phyloP scores from a whole-genome alignment of 2,329 filamentous ascomycete species.

The Elsinoe australis region DNA sequence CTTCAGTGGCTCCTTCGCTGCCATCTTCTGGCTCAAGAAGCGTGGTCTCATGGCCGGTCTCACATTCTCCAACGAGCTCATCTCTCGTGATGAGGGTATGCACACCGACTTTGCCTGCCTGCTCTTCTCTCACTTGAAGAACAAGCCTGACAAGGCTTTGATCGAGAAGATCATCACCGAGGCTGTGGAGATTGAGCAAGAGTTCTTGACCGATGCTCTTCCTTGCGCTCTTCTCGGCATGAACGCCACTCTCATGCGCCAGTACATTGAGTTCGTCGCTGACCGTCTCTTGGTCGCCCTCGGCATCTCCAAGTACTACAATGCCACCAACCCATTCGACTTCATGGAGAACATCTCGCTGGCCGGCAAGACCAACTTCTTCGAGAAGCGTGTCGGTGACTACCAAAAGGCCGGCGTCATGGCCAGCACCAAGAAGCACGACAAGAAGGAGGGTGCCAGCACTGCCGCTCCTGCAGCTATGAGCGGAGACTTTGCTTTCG shows the following conservation, averaged over 20 bases:
- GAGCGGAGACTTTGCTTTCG: slow-evolving; percentile 77
- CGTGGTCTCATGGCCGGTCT: slow-evolving; percentile 97
- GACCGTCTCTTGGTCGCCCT: slow-evolving; percentile 89
- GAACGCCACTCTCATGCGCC: slow-evolving; percentile 96
- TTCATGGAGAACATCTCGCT: slow-evolving; percentile 99
- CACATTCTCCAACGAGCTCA: slow-evolving; percentile 99
- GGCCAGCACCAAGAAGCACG: slow-evolving; percentile 72
- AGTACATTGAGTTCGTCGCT: slow-evolving; percentile 99
- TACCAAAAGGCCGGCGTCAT: slow-evolving; percentile 99
- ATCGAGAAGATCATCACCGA: slow-evolving; percentile 87
- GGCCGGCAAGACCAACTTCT: slow-evolving; percentile 99
- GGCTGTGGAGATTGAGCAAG: slow-evolving; percentile 89
- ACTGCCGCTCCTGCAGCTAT: slow-evolving; percentile 42
- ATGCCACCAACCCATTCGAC: slow-evolving; percentile 92
- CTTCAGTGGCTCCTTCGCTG: slow-evolving; percentile 97
- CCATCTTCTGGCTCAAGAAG: slow-evolving; percentile 99
- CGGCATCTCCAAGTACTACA: slow-evolving; percentile 91
- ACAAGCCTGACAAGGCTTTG: slow-evolving; percentile 74
- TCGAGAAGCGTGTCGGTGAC: slow-evolving; percentile 98
- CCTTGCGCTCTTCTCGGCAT: slow-evolving; percentile 91
- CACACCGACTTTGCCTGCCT: slow-evolving; percentile 99
- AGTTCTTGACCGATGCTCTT: slow-evolving; percentile 94
- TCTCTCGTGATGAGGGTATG: slow-evolving; percentile 97
- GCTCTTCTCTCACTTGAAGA: slow-evolving; percentile 92
- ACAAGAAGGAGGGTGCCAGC: slow-evolving; percentile 39